Base-by-base conservation (phyloP, 108 stramenopile species). In the Cylindrotheca fusiformis region DNA sequence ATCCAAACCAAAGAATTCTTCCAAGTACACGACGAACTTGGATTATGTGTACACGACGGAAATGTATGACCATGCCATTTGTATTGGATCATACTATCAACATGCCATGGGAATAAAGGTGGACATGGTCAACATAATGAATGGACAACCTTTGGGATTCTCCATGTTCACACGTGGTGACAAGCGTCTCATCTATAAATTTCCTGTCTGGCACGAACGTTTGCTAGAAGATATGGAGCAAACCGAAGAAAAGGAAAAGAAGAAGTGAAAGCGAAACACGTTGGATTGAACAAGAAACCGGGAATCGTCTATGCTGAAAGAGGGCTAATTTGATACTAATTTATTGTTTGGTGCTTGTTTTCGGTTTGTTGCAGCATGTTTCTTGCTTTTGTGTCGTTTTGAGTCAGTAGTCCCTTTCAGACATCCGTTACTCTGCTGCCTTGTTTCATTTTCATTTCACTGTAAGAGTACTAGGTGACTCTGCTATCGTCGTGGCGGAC, bases 21-120 rank as follows among this genome's bases (percentile, higher is more conserved):
- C 50, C 20, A 63, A 69, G 24, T 69, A 62, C 30, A 25, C 6
- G 20, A 17, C 46, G 8, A 29, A 63, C 19, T 20, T 51, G 0
- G 60, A 69, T 25, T 28, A 69, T 3, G 61, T 69, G 14, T 69
- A 69, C 33, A 69, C 58, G 24, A 33, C 62, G 44, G 51, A 69
- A 17, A 3, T 44, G 24, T 69, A 53, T 4, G 60, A 69, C 25
- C 26, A 69, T 62, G 32, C 61, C 4, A 62, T 69, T n/a, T 52
- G 51, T 19, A 19, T 52, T 52, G 51, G 51, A 52, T 52, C 51
- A 17, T 52, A 52, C 51, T 52, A 52, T 24, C 51, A 52, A 23
- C 23, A 52, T 24, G 51, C 23, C 10, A 52, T 52, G 58, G 58
- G 58, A 31, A 60, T 8, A 19, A 31, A 45, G 31, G 23, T 60